Conservation (phyloP, 805 yeast species). For the Priceomyces melissophilus region DNA sequence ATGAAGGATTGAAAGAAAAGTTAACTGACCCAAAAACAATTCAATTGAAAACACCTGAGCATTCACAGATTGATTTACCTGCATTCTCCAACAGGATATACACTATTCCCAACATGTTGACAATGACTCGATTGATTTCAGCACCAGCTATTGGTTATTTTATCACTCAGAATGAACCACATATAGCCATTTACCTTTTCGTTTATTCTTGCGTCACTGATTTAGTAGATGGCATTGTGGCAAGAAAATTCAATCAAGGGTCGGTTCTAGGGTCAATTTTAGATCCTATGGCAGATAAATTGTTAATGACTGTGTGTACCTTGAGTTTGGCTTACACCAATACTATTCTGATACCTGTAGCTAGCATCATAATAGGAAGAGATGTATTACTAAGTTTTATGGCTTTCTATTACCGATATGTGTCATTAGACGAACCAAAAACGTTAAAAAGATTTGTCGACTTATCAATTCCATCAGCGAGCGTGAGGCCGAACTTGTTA, state of each 20-base stretch:
- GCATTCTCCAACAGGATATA: conserved; percentile 40
- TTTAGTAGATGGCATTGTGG: conserved; percentile 87
- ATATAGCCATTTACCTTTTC: conserved; percentile 69
- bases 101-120: conserved; percentile 83
- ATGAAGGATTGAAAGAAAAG: too few species aligned
- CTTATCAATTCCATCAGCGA: conserved; percentile 74
- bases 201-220: conserved; percentile 88
- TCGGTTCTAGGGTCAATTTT: conserved; percentile 85
- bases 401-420: conserved; percentile 69
- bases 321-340: conserved; percentile 65
- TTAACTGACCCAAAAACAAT: too few species aligned
- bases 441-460: conserved; percentile 75
- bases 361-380: conserved; percentile 74
- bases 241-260: conserved; percentile 71
- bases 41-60: too few species aligned
- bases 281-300: conserved; percentile 95
- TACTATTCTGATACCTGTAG: conserved; percentile 64
- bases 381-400: conserved; percentile 71
- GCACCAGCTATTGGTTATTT: conserved; percentile 86
- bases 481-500: conserved; percentile 80
- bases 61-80: not conserved
- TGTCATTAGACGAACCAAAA: conserved; percentile 71
- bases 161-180: conserved; percentile 60
- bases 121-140: conserved; percentile 72
- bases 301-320: conserved; percentile 83